Evolutionary conservation across 192 early-diverging fungal species (phyloP), one percentile per base, ranked within the genome.

Genomic region (Mortierella hygrophila): DNA sequence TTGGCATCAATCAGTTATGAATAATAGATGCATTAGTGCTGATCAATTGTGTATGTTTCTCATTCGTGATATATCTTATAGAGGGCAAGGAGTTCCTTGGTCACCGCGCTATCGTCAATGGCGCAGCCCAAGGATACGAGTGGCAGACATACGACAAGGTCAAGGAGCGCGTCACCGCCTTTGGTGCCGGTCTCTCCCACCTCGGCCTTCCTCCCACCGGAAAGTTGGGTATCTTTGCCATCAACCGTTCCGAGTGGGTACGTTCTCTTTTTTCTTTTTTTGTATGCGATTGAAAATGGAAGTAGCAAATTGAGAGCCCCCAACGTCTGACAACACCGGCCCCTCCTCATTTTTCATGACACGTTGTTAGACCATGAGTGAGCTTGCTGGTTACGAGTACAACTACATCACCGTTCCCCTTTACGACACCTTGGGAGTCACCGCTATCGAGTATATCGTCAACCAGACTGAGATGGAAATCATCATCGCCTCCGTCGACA

Each of bases 341-440:
- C 37, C 18, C 32, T 0, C 20, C 32, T 20, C 8, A 9, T 10
- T 37, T 49, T 57, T 29, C 23, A n/a, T 16, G 18, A 29, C n/a
- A 15, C 29, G 46, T 29, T 68, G 26, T 49, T 79, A 92, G 85
- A 90, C 91, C 72, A 89, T 95, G 77, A 89, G 89, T 37, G 94
- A 96, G 87, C 89, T 91, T 72, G 93, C 93, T 13, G 89, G 90
- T 40, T 93, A 91, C 83, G 88, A 90, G 73, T 90, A 94, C 88
- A 87, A 90, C 37, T 89, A 94, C 63, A 91, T 94, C 41, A 92
- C 92, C 54, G 96, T 98, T 52, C 94, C 98, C 7, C 89, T 99
- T 7, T 98, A 97, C 90, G 97, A 98, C 75, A 95, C 97, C 16
- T 88, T 98, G 40, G 94, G 96, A 54, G 83, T 85, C 9, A 94